A percentile compares a stretch with the other conserved stretches of the same genome.
These are phyloP conservation scores for Hortiboletus rubellus DNA, from an alignment of 1,284 basidiomycete genomes.

Conservation along the genomic window DNA sequence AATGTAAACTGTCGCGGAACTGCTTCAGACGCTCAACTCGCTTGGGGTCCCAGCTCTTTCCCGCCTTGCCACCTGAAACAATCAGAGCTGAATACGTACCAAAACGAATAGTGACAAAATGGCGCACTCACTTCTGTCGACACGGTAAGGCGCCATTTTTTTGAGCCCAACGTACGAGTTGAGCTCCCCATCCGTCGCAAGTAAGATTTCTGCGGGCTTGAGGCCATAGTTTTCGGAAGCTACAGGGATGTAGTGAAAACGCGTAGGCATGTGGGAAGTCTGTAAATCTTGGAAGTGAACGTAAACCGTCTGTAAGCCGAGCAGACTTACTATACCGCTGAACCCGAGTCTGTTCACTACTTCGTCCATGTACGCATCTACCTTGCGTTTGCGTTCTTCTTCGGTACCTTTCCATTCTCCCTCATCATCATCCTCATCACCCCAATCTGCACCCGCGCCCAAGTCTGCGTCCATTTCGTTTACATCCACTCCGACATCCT, in stretches of 20 bases:
- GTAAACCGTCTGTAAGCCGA: neutral
- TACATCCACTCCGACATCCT: slow-evolving; percentile 55
- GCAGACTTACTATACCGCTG: slow-evolving; percentile 82
- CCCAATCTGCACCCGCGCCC: slow-evolving; percentile 26
- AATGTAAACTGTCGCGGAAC: slow-evolving; percentile 52
- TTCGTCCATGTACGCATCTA: slow-evolving; percentile 89
- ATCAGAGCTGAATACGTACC: neutral
- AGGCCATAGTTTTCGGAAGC: slow-evolving; percentile 72
- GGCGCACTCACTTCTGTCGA: slow-evolving; percentile 28
- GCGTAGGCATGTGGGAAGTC: slow-evolving; percentile 89
- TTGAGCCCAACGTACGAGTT: slow-evolving; percentile 90
- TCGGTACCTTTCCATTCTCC: slow-evolving; percentile 83
- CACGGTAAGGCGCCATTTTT: slow-evolving; percentile 87
- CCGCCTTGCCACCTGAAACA: slow-evolving; percentile 38
- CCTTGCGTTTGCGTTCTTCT: slow-evolving; percentile 77
- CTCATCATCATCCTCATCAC: slow-evolving; percentile 45
- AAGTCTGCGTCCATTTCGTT: slow-evolving; percentile 78
- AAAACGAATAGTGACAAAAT: neutral
- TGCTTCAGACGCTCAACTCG: slow-evolving; percentile 73
- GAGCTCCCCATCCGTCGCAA: slow-evolving; percentile 91
- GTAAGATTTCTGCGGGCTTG: slow-evolving; percentile 84
- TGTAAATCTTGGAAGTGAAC: slow-evolving; percentile 32
- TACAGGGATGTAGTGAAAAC: slow-evolving; percentile 89
- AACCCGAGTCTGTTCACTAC: slow-evolving; percentile 89
- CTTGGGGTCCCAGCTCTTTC: slow-evolving; percentile 57